Evolutionary conservation across 805 yeast genomes (phyloP).

Genomic region (Wickerhamomyces bovis): DNA sequence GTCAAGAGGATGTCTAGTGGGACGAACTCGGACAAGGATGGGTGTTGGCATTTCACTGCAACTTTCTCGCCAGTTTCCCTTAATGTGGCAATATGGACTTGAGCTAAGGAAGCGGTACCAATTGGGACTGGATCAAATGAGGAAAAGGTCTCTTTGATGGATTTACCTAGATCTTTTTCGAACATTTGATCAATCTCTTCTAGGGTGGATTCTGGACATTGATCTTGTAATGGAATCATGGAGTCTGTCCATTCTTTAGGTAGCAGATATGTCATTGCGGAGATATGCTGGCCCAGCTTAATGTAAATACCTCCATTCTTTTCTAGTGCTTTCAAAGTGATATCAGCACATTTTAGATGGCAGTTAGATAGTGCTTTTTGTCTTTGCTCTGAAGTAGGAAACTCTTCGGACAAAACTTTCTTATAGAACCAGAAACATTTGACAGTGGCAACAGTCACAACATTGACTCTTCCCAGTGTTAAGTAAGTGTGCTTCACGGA

Average conservation of each 20-base stretch:
- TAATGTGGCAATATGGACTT: constrained; percentile 78
- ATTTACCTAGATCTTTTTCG: constrained; percentile 53
- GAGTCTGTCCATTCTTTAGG: constrained; percentile 95
- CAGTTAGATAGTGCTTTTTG: constrained; percentile 51
- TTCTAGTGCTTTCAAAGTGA: constrained; percentile 75
- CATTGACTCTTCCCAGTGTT: constrained; percentile 48
- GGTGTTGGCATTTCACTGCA: constrained; percentile 95
- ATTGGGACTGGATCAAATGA: constrained; percentile 70
- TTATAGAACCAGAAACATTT: constrained; percentile 71
- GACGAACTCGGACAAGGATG: constrained; percentile 76
- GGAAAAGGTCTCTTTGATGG: constrained; percentile 56
- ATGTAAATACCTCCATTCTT: constrained; percentile 89
- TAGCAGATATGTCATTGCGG: constrained; percentile 85
- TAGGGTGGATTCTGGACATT: constrained; percentile 74
- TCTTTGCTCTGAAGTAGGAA: constrained; percentile 40
- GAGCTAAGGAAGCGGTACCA: constrained; percentile 95
- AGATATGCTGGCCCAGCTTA: constrained; percentile 89
- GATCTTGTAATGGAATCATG: constrained; percentile 88
- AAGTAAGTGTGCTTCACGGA: constrained; percentile 61
- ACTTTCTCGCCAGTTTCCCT: constrained; percentile 57
- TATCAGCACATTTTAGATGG: constrained; percentile 69
- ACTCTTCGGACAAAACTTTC: constrained; percentile 42
- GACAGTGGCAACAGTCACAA: constrained; percentile 62
- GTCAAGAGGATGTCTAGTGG: constrained; percentile 86
- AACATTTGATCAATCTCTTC: constrained; percentile 69